These are phyloP conservation scores for Ustilago vetiveriae DNA, from an alignment of 1,284 basidiomycete species.

Conservation along the genomic window DNA sequence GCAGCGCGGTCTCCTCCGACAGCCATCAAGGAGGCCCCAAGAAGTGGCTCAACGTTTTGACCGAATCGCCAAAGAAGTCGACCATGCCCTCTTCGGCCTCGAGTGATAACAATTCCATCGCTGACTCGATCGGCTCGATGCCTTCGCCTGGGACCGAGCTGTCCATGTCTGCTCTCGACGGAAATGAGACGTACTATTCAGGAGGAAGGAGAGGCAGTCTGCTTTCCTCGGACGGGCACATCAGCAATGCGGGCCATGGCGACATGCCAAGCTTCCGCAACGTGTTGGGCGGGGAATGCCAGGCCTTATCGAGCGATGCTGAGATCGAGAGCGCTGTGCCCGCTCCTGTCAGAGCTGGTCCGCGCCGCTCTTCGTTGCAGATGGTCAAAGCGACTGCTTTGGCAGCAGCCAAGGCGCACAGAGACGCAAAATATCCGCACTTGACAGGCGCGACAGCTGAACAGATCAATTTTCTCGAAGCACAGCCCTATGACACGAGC, in stretches of 20 bases:
- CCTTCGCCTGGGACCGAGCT: constrained; percentile 12
- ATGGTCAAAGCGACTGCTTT: constrained; percentile 15
- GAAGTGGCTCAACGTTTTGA: constrained; percentile 35
- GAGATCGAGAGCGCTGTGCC: constrained; percentile 5
- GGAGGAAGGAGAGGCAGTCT: constrained; percentile 22
- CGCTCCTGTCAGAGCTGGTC: constrained; percentile 4
- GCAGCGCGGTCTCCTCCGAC: constrained; percentile 13
- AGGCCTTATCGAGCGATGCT: constrained; percentile 10
- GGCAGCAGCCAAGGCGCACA: constrained; percentile 24
- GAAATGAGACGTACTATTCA: constrained; percentile 5
- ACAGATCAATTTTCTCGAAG: constrained; percentile 49
- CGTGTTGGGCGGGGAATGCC: constrained; percentile 7
- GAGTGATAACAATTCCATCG: constrained; percentile 24
- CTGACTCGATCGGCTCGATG: constrained; percentile 18
- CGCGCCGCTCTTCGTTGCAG: constrained; percentile 23
- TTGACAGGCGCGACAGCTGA: constrained; percentile 39
- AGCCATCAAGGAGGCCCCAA: constrained; percentile 17
- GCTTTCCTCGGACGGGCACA: constrained; percentile 8
- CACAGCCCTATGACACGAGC: constrained; percentile 70
- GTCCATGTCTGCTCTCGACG: neutral
- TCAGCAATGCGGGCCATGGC: constrained; percentile 15
- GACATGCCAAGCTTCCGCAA: constrained; percentile 7
- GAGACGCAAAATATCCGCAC: constrained; percentile 42
- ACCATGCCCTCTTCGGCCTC: constrained; percentile 11
- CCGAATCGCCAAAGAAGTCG: constrained; percentile 19